Percentiles rank a stretch among this genome's conserved stretches.
phyloP scores from a whole-genome alignment of 176 grass and related monocot genomes.

The Guadua angustifolia region DNA sequence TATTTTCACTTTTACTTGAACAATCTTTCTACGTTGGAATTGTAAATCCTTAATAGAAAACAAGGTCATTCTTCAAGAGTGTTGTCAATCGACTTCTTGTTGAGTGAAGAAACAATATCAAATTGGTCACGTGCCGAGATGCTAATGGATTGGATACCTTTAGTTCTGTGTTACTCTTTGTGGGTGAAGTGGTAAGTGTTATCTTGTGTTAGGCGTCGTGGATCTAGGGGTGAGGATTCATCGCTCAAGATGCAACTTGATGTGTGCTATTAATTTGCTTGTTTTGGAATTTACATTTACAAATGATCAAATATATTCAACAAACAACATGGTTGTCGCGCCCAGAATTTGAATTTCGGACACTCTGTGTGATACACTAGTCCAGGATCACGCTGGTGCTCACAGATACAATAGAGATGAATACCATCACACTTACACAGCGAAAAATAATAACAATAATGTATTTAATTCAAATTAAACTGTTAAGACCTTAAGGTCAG shows the following conservation, averaged over 20 bases:
- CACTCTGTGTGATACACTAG: no score
- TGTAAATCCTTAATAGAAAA: conserved; percentile 59
- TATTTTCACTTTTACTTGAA: conserved; percentile 19
- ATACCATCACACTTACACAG: no score
- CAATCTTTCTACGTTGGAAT: conserved; percentile 9
- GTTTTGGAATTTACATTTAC: no score
- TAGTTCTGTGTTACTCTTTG: conserved; percentile 65
- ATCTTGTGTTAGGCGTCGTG: conserved; percentile 87
- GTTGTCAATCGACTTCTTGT: conserved; percentile 68
- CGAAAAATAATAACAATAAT: no score
- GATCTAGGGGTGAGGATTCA: conserved; percentile 68
- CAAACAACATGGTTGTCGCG: no score
- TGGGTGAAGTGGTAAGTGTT: conserved; percentile 87
- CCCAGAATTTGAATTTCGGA: no score
- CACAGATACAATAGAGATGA: no score
- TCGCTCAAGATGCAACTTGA: conserved; percentile 32
- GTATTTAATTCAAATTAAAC: no score
- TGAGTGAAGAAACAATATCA: conserved; percentile 60
- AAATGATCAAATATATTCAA: no score
- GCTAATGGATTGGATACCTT: conserved; percentile 38
- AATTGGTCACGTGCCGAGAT: conserved; percentile 44
- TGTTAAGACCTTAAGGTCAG: no score
- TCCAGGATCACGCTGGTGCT: no score
- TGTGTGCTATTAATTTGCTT: conserved; percentile 2
- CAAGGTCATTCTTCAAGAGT: conserved; percentile 82